A percentile compares a stretch with the other conserved stretches of the same genome.
phyloP scores from a whole-genome alignment of 768 basidiomycete species.

The Russula emetica region DNA sequence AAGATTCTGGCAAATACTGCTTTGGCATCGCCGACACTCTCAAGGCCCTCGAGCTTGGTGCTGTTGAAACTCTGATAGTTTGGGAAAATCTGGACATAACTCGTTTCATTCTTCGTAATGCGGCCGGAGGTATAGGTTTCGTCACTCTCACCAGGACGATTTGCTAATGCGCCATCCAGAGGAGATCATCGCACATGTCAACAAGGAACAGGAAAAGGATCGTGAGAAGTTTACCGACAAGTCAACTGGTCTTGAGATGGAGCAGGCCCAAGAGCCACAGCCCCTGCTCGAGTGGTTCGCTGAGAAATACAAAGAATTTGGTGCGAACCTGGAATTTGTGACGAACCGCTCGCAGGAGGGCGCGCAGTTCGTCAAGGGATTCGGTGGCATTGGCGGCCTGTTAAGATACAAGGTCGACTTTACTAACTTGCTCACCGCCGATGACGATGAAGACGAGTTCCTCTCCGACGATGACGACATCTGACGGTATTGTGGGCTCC shows the following conservation, averaged over 20 bases:
- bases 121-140: slow-evolving; percentile 66
- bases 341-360: slow-evolving; percentile 97
- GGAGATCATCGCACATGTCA: slow-evolving; percentile 75
- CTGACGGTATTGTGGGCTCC: slow-evolving; percentile 86
- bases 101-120: slow-evolving; percentile 84
- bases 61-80: slow-evolving; percentile 95
- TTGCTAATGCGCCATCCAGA: slow-evolving; percentile 42
- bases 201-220: slow-evolving; percentile 85
- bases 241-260: slow-evolving; percentile 94
- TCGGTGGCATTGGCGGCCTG: slow-evolving; percentile 95
- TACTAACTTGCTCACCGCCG: slow-evolving; percentile 64
- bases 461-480: slow-evolving; percentile 69
- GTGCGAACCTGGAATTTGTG: slow-evolving; percentile 91
- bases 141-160: neutral
- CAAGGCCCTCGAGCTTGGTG: slow-evolving; percentile 92
- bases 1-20: slow-evolving; percentile 94
- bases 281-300: slow-evolving; percentile 97
- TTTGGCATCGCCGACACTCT: slow-evolving; percentile 97
- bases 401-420: slow-evolving; percentile 98
- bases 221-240: slow-evolving; percentile 95
- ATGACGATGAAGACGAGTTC: slow-evolving; percentile 84
- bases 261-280: slow-evolving; percentile 74
- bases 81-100: slow-evolving; percentile 97
- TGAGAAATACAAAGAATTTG: slow-evolving; percentile 97
- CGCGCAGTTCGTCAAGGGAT: slow-evolving; percentile 96